These are phyloP conservation scores for Comarum palustre DNA, from an alignment of 306 rosid species.

Conservation along the genomic window DNA sequence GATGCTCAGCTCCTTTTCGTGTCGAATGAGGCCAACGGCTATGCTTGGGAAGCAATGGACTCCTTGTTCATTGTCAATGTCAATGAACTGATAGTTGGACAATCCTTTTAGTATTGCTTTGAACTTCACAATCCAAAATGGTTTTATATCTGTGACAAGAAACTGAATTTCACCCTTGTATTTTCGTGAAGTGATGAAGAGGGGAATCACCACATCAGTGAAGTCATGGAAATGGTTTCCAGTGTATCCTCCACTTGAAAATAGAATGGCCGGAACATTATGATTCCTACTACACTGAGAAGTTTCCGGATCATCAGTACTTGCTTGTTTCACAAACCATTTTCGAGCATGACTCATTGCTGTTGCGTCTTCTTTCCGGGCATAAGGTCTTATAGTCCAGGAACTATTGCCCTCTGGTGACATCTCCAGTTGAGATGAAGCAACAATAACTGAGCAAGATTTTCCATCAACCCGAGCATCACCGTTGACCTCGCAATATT, in stretches of 20 bases:
- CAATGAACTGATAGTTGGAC: conserved; percentile 52
- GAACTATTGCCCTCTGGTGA: conserved; percentile 36
- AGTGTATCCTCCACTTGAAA: conserved; percentile 66
- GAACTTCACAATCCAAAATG: conserved; percentile 58
- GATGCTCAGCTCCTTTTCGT: conserved; percentile 51
- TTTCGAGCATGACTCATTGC: conserved; percentile 53
- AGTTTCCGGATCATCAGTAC: conserved; percentile 19
- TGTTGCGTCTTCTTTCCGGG: conserved; percentile 46
- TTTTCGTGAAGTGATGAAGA: conserved; percentile 58
- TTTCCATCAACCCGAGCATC: conserved; percentile 50
- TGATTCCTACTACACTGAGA: conserved; percentile 51
- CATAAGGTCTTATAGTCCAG: conserved; percentile 69
- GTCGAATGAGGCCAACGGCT: conserved; percentile 65
- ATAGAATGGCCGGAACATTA: conserved; percentile 60
- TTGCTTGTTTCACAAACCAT: conserved; percentile 55
- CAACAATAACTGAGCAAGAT: conserved; percentile 47
- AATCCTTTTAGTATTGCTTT: conserved; percentile 42
- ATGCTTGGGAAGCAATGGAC: conserved; percentile 74
- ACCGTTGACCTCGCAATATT: conserved; percentile 52
- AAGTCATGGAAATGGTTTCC: conserved; percentile 92
- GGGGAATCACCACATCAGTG: conserved; percentile 66
- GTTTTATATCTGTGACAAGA: conserved; percentile 40
- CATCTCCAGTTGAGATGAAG: conserved; percentile 29
- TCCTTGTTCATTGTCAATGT: conserved; percentile 51
- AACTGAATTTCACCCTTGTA: conserved; percentile 70